These are phyloP conservation scores for Blumeriella jaapii DNA, from an alignment of 2,329 filamentous ascomycete genomes.

Conservation along the genomic window DNA sequence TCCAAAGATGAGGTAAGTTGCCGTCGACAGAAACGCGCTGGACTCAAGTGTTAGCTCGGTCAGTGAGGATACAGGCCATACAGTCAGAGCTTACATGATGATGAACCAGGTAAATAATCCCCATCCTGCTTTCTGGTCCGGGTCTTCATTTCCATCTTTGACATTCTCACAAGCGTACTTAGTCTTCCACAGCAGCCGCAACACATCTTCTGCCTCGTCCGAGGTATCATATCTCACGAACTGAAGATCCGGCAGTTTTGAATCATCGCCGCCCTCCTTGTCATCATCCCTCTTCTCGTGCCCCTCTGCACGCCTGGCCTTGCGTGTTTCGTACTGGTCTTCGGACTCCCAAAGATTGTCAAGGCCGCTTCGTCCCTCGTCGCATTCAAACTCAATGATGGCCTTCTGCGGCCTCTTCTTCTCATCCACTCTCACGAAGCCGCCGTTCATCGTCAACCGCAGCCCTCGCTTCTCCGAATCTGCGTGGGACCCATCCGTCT, in stretches of 20 bases:
- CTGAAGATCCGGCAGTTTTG: slow-evolving; percentile 48
- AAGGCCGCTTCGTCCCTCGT: slow-evolving; percentile 56
- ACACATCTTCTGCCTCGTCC: slow-evolving; percentile 43
- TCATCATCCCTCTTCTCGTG: slow-evolving; percentile 26
- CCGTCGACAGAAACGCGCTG: slow-evolving; percentile 73
- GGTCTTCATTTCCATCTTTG: slow-evolving; percentile 29
- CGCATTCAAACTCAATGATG: slow-evolving; percentile 77
- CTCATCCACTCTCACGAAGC: slow-evolving; percentile 42
- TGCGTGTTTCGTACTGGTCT: slow-evolving; percentile 38
- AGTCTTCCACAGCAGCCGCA: slow-evolving; percentile 76
- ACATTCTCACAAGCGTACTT: slow-evolving; percentile 70
- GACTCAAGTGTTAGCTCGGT: slow-evolving; percentile 7
- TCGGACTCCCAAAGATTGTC: slow-evolving; percentile 55
- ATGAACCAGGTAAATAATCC: slow-evolving; percentile 98
- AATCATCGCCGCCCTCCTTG: slow-evolving; percentile 25
- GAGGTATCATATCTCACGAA: slow-evolving; percentile 65
- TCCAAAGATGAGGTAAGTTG: slow-evolving; percentile 91
- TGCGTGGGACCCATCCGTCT: slow-evolving; percentile 47
- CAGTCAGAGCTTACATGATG: slow-evolving; percentile 57
- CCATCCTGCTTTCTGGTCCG: slow-evolving; percentile 53
- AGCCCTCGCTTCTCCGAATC: slow-evolving; percentile 63
- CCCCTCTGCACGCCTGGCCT: slow-evolving; percentile 22
- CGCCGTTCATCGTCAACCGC: slow-evolving; percentile 54
- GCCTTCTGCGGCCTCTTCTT: slow-evolving; percentile 55
- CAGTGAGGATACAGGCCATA: neutral